These are phyloP conservation scores for Mucor circinelloides DNA, from an alignment of 371 early-diverging fungal species.

Conservation along the genomic window DNA sequence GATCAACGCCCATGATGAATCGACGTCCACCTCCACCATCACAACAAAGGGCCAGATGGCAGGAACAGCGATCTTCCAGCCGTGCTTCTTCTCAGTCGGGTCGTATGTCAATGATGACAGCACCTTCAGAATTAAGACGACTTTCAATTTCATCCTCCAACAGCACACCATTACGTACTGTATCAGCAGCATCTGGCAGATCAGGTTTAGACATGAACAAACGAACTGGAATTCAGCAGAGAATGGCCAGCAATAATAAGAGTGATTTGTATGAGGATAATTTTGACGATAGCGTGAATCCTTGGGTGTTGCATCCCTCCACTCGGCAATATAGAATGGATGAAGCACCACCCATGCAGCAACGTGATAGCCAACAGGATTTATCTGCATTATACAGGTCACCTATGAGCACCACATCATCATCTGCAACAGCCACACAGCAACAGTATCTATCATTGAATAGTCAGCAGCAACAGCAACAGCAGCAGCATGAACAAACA, in stretches of 20 bases:
- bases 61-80: conserved; percentile 20
- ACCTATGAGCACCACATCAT: conserved; percentile 24
- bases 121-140: conserved; percentile 22
- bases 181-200: conserved; percentile 9
- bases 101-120: conserved; percentile 30
- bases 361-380: conserved; percentile 14
- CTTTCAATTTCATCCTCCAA: conserved; percentile 14
- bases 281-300: conserved; percentile 39
- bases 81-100: conserved; percentile 31
- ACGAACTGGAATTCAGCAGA: neutral
- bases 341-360: neutral
- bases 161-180: neutral
- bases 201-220: conserved; percentile 1
- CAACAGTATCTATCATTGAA: neutral
- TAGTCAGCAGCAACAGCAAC: neutral
- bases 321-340: conserved; percentile 20
- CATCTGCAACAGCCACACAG: conserved; percentile 36
- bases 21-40: neutral
- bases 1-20: conserved; percentile 6
- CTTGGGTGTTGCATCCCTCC: conserved; percentile 36
- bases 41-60: conserved; percentile 5
- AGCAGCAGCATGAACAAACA: conserved; percentile 9
- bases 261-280: conserved; percentile 25
- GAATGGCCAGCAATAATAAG: neutral
- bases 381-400: conserved; percentile 8